A percentile compares a stretch with the other conserved stretches of the same genome.
Evolutionary conservation across 129 eudicot genomes (phyloP).

Genomic region (Pseudognaphalium luteoalbum): DNA sequence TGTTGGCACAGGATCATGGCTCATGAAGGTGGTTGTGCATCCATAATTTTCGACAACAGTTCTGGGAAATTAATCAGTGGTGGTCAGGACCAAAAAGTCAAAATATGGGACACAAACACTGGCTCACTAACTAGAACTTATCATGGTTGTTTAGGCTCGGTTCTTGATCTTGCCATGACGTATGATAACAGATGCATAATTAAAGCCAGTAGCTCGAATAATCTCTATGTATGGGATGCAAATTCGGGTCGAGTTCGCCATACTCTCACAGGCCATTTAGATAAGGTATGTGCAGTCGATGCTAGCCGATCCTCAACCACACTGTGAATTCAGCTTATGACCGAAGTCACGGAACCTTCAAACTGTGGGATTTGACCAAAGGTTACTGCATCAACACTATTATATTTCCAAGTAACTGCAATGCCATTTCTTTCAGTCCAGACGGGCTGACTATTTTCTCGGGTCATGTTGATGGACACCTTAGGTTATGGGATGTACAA

Average conservation of each 20-base stretch:
- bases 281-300: conserved; percentile 80
- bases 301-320: conserved; percentile 57
- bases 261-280: conserved; percentile 73
- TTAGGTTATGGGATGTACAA: conserved; percentile 75
- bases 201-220: conserved; percentile 75
- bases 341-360: conserved; percentile 60
- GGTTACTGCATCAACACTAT: conserved; percentile 72
- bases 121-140: conserved; percentile 51
- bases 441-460: conserved; percentile 74
- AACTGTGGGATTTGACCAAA: conserved; percentile 74
- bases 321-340: conserved; percentile 82
- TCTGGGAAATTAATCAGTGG: conserved; percentile 63
- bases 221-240: conserved; percentile 63
- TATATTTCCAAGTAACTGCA: conserved; percentile 74
- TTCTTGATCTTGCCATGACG: conserved; percentile 71
- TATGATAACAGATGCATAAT: conserved; percentile 55
- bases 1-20: conserved; percentile 57
- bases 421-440: conserved; percentile 54
- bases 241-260: conserved; percentile 63
- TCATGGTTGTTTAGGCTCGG: conserved; percentile 68
- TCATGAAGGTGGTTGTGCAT: conserved; percentile 75
- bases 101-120: conserved; percentile 71
- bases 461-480: conserved; percentile 79
- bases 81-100: conserved; percentile 67
- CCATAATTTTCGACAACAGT: conserved; percentile 60